A percentile compares a stretch with the other conserved stretches of the same genome.
phyloP scores from a whole-genome alignment of 1,284 basidiomycete species.

The Cryptococcus sp. region DNA sequence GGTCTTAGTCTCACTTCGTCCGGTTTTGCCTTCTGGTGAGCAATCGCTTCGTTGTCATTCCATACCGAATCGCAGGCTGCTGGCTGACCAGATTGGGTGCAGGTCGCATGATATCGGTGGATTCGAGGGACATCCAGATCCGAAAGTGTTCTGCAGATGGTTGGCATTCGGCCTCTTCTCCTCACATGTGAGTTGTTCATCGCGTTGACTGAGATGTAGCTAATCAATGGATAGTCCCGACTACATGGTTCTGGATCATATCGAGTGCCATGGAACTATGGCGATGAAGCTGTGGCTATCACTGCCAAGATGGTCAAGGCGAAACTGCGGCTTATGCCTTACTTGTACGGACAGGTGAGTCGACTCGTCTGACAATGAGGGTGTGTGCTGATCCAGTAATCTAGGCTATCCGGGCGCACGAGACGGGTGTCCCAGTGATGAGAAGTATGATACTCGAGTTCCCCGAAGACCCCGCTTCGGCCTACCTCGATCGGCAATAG shows the following conservation, averaged over 20 bases:
- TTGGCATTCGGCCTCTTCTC: conserved; percentile 61
- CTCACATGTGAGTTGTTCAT: conserved; percentile 33
- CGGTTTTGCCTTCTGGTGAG: conserved; percentile 35
- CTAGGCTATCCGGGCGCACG: conserved; percentile 64
- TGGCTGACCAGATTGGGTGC: background rate
- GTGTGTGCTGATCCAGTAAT: background rate
- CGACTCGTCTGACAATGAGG: background rate
- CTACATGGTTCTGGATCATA: conserved; percentile 71
- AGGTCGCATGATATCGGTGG: conserved; percentile 12
- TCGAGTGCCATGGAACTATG: conserved; percentile 73
- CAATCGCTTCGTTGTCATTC: background rate
- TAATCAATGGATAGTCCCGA: conserved; percentile 54
- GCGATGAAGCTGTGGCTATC: conserved; percentile 66
- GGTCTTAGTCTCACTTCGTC: conserved; percentile 66
- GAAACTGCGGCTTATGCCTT: conserved; percentile 74
- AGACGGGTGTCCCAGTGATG: conserved; percentile 64
- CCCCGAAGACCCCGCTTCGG: conserved; percentile 64
- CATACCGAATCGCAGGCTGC: background rate
- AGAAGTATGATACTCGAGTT: conserved; percentile 76
- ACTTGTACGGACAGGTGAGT: conserved; percentile 65
- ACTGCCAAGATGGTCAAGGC: conserved; percentile 66
- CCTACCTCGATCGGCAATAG: conserved; percentile 64
- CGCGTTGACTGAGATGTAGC: conserved; percentile 2
- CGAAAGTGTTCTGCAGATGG: conserved; percentile 72
- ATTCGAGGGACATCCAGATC: conserved; percentile 62